Percentiles rank a stretch among this genome's conserved stretches.
These are phyloP conservation scores for Juncus effusus DNA, from an alignment of 176 grass and related monocot species.

Conservation along the genomic window DNA sequence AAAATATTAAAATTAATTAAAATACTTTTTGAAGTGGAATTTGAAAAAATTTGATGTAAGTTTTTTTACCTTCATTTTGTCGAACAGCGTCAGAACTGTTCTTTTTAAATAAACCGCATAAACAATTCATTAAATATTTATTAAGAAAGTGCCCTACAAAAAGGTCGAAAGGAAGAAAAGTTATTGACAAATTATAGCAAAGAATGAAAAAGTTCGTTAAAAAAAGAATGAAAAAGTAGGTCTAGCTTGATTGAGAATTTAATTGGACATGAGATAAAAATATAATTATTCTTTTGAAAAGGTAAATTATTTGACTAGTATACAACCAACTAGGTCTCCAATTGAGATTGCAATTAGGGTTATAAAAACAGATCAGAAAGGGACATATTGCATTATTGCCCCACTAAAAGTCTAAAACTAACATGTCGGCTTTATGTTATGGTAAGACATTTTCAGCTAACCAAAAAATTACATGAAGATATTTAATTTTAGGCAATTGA, in stretches of 20 bases:
- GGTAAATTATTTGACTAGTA: too few relatives aligned
- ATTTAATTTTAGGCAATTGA: too few relatives aligned
- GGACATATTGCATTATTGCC: background rate
- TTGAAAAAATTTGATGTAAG: background rate
- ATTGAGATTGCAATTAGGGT: background rate
- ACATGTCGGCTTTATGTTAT: background rate
- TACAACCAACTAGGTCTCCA: too few relatives aligned
- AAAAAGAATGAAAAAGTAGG: too few relatives aligned
- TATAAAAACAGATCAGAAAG: conserved; percentile 6
- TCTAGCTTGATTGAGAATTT: too few relatives aligned
- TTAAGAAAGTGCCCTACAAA: too few relatives aligned
- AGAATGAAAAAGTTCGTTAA: too few relatives aligned
- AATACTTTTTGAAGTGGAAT: background rate
- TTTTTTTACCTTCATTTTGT: conserved; percentile 22
- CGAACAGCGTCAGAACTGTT: conserved; percentile 25
- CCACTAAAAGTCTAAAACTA: conserved; percentile 2
- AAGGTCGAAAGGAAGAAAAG: too few relatives aligned
- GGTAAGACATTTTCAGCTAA: background rate
- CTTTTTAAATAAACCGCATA: conserved; percentile 24
- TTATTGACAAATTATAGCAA: too few relatives aligned
- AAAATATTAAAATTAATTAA: conserved; percentile 16
- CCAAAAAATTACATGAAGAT: background rate
- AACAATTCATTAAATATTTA: conserved; percentile 24
- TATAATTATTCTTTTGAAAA: too few relatives aligned
- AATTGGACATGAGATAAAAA: too few relatives aligned